Evolutionary conservation across 163 green algal genomes (phyloP), one percentile per base, ranked within the genome.

Genomic region (Prototheca wickerhamii): DNA sequence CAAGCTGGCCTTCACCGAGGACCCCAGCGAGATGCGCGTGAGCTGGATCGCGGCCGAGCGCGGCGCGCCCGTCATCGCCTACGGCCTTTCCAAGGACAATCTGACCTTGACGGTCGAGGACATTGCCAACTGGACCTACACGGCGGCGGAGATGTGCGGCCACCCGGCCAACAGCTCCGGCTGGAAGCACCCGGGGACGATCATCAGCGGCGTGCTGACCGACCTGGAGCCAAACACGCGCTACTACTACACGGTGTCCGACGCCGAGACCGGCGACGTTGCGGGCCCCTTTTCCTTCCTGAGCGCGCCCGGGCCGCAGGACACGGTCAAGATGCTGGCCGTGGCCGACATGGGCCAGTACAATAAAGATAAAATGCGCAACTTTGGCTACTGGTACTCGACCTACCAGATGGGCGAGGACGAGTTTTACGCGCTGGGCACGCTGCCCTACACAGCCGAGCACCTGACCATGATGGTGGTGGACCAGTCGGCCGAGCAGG

Each of bases 271-370:
- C n/a, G n/a, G n/a, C n/a, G n/a, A n/a, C 46, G 49, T 51, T 26
- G 30, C 26, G 8, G 58, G 42, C 44, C 15, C 7, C 21, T 28
- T 86, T 75, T 79, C 68, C 15, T 89, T 90, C 25, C 4, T 68
- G 17, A 70, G 81, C 4, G 33, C 49, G 2, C 35, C 65, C 0
- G 81, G 78, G 20, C 68, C 72, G 0, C 33, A 79, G 3, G 35
- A 65, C 20, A 52, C 46, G 2, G 75, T 91, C 7, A 68, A 64
- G n/a, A 56, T 91, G n/a, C 69, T 91, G 54, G 79, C 75, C 2
- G 58, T 91, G 10, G 85, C 84, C 29, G 86, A 93, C 66, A 71
- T 90, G 71, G 86, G 86, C 2, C 75, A 90, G 64, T 80, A 63
- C 0, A 81, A 89, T 63, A 58, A 61, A 3, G 80, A 92, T 49